Evolutionary conservation across 495 filamentous ascomycete species (phyloP), one percentile per base, ranked within the genome.

Genomic region (Penicillium atrosanguineum): DNA sequence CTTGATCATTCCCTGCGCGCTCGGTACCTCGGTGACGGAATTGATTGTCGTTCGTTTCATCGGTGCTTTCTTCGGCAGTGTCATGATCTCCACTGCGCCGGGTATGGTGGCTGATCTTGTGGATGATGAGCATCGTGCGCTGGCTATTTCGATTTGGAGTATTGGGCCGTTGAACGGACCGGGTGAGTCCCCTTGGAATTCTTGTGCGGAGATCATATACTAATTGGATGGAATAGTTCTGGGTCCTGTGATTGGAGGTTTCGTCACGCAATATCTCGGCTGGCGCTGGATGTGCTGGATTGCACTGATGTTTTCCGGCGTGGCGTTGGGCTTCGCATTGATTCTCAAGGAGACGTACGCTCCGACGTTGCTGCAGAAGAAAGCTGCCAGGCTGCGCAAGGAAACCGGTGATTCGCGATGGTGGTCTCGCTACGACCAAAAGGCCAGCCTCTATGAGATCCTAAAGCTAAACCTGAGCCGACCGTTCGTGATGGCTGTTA

Each of bases 271-370:
- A 53, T 85, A 87, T 59, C 77, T 91, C n/a, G 89, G 90, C 19
- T 95, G 90, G 90, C 70, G 88, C 43, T 94, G 88, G 88, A 85
- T 83, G 19, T 88, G 86, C 68, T 95, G 90, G 88, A 70, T 95
- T 20, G 82, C 85, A 7, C 70, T 94, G 48, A 90, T 92, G 29
- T 71, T 87, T 2, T 75, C 79, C 0, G 86, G 79, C 11, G 73
- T 80, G 3, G 80, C 81, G 1, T 75, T 80, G 21, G 28, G 75
- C 25, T 64, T 79, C 48, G 76, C 86, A 41, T 54, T 71, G 15
- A 66, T 81, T 38, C 71, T 88, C 48, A 80, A 80, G 47, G 91
- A 95, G 61, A 94, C 90, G 0, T 95, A 95, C 59, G 79, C 86
- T 0, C 91, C 91, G 0, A 77, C 79, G 8, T 76, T 96, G 44